Percentiles rank a stretch among this genome's conserved stretches.
Evolutionary conservation across 1,139 yeast species (phyloP).

Genomic region (Spencermartinsiella ligniputridi): DNA sequence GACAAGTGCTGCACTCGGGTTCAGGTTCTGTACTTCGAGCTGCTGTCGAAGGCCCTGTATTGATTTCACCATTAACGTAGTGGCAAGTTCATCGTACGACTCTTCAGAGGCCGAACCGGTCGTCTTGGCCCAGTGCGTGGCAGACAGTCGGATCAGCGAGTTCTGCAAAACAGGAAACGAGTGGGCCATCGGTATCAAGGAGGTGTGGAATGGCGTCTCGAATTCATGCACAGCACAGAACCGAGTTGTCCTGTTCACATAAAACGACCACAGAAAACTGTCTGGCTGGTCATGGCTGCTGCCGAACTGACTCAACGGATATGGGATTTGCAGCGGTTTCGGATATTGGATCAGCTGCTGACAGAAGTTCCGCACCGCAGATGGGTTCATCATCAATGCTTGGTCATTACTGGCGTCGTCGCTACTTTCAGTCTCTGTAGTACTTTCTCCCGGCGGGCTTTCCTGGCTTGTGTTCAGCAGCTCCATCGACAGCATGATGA

Average conservation of each 20-base stretch:
- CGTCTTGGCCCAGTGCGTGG: slow-evolving; percentile 12
- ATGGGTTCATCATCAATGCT: neutral
- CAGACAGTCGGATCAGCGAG: slow-evolving; percentile 13
- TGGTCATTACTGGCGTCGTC: no score
- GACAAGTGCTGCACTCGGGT: slow-evolving; percentile 5
- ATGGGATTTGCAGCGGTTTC: neutral
- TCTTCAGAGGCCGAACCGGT: slow-evolving; percentile 8
- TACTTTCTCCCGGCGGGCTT: neutral
- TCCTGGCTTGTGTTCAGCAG: neutral
- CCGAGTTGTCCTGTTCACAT: slow-evolving; percentile 12
- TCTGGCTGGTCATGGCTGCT: neutral
- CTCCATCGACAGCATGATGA: slow-evolving; percentile 1
- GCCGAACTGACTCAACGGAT: neutral
- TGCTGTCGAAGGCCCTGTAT: neutral
- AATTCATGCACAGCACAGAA: slow-evolving; percentile 17
- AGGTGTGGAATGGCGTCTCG: slow-evolving; percentile 14
- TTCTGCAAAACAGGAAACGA: slow-evolving; percentile 12
- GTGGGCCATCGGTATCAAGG: slow-evolving; percentile 15
- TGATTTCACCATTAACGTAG: slow-evolving; percentile 7
- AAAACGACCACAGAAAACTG: slow-evolving; percentile 13
- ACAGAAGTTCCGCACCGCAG: neutral
- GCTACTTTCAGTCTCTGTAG: no score
- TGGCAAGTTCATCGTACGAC: slow-evolving; percentile 9
- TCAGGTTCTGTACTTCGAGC: neutral
- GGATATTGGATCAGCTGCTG: slow-evolving; percentile 1